These are phyloP conservation scores for Chrysanthemum makinoi DNA, from an alignment of 129 eudicot species.

Conservation along the genomic window DNA sequence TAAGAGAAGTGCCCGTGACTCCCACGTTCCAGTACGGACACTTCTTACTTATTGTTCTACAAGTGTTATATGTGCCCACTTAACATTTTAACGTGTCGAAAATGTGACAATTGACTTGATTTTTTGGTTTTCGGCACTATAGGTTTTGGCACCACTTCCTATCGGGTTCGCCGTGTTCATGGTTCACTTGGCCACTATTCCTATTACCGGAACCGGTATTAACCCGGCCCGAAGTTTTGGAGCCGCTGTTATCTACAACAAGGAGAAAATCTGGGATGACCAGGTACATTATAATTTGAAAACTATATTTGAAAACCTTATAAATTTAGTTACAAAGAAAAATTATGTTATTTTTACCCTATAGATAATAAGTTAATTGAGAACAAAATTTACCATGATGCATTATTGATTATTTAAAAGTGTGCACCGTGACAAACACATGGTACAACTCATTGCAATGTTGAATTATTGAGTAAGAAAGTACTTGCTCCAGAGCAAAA, in stretches of 20 bases:
- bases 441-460: not conserved
- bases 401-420: not conserved
- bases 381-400: not conserved
- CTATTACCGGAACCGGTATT: constrained; percentile 86
- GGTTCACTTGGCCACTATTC: constrained; percentile 89
- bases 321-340: not conserved
- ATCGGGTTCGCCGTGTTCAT: constrained; percentile 84
- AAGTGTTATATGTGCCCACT: not conserved
- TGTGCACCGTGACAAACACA: not conserved
- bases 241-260: constrained; percentile 77
- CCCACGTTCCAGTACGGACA: constrained; percentile 72
- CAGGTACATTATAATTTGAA: constrained; percentile 35
- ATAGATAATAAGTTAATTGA: not conserved
- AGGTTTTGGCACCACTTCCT: constrained; percentile 90
- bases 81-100: constrained; percentile 3
- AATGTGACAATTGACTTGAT: not conserved
- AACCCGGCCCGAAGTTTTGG: constrained; percentile 91
- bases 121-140: not conserved
- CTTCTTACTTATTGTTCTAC: not conserved
- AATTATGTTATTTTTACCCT: not conserved
- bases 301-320: not conserved
- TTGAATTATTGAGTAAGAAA: not conserved
- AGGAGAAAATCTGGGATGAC: constrained; percentile 66
- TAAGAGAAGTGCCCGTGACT: constrained; percentile 80
- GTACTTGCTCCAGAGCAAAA: not conserved